phyloP scores from a whole-genome alignment of 192 early-diverging fungal species.

The Coemansia sp. region DNA sequence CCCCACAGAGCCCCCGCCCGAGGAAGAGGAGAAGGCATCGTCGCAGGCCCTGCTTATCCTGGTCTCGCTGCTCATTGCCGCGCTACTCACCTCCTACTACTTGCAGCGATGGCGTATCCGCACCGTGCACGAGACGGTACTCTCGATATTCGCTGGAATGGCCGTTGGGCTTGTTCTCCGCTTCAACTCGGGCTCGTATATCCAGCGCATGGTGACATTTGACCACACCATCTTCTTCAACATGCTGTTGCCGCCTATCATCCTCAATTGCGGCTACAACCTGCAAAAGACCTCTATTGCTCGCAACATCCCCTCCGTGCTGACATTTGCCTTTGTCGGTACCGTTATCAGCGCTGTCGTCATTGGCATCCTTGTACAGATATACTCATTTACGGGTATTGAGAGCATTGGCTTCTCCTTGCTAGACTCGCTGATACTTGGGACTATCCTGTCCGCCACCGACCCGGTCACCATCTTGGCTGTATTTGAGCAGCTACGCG shows the following conservation, averaged over 20 bases:
- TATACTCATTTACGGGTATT: slow-evolving; percentile 68
- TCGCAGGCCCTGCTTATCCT: slow-evolving; percentile 85
- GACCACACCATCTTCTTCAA: slow-evolving; percentile 94
- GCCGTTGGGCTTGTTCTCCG: slow-evolving; percentile 47
- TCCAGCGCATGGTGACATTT: slow-evolving; percentile 86
- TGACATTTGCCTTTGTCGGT: slow-evolving; percentile 91
- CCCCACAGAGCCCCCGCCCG: slow-evolving; percentile 34
- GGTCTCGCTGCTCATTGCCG: slow-evolving; percentile 77
- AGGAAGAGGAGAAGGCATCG: slow-evolving; percentile 70
- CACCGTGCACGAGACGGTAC: slow-evolving; percentile 92
- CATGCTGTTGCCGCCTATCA: slow-evolving; percentile 93
- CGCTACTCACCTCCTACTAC: slow-evolving; percentile 86
- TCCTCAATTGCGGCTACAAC: slow-evolving; percentile 94
- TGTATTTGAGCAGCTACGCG: slow-evolving; percentile 89
- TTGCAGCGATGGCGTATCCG: slow-evolving; percentile 84
- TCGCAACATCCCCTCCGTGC: slow-evolving; percentile 82
- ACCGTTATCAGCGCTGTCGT: slow-evolving; percentile 90
- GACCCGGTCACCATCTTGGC: slow-evolving; percentile 97
- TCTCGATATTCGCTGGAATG: slow-evolving; percentile 88
- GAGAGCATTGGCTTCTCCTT: slow-evolving; percentile 71
- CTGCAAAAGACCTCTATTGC: slow-evolving; percentile 87
- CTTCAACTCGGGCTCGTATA: slow-evolving; percentile 48
- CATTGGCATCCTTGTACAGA: slow-evolving; percentile 74
- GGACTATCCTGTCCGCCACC: slow-evolving; percentile 91
- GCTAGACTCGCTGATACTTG: slow-evolving; percentile 92